Evolutionary conservation across 2,329 filamentous ascomycete genomes (phyloP), one percentile per base, ranked within the genome.

Genomic region (Didymella arachidicola): DNA sequence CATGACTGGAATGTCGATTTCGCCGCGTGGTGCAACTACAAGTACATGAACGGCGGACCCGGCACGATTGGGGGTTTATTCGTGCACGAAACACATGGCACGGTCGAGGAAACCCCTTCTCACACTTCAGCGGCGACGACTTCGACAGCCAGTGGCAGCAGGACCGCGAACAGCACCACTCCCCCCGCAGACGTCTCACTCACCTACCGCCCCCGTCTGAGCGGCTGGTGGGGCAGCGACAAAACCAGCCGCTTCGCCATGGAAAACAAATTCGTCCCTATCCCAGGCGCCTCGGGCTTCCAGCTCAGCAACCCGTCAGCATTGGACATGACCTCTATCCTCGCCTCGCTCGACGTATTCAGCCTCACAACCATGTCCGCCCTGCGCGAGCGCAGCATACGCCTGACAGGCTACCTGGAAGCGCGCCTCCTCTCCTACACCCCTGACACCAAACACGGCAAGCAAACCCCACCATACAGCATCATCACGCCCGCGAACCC

Each of bases 1-100:
- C 92, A 96, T 76, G 91, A 94, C 68, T 97, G 93, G 93, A 84
- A 90, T 65, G 92, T 96, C 32, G 93, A 97, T 75, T 96, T 96
- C 70, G 93, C 93, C 16, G 91, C 86, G 53, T 97, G 93, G 93
- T 97, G 93, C 78, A 93, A 89, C 18, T 97, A 97, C 83, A 97
- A 97, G 79, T 97, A 97, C 79, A 85, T 96, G 74, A 96, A 96
- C 73, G 87, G 88, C 26, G 93, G 93, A 0, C 92, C 93, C 0
- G 93, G 93, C 4, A 84, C 88, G 16, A 96, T 96, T 63, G 92
- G 86, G 1, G 92, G 89, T 0, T 81, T 89, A 0, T 97, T 93
- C 65, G 89, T 97, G 8, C 92, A 97, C 75, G 86, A 91, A 72
- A 82, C 80, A 38, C 89, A 96, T 72, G 87, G 89, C 39, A 75